Evolutionary conservation across 1,284 basidiomycete genomes (phyloP), one percentile per base, ranked within the genome.

Genomic region (Trichosporon sp.): DNA sequence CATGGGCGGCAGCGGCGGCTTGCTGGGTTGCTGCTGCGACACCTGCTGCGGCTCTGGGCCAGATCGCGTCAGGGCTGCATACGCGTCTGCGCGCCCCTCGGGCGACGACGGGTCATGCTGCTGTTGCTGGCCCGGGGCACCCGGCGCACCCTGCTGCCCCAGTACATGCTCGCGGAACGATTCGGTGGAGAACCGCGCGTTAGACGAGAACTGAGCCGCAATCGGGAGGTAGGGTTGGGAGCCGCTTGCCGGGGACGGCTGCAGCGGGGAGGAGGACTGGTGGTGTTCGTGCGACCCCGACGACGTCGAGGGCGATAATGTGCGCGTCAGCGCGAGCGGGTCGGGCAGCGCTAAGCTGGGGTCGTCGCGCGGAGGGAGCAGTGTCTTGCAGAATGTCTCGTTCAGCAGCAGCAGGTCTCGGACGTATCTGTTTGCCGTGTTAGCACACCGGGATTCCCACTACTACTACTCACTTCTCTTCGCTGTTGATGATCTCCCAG

Each of bases 401-500:
- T 93, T 95, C 86, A 97, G 90, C 83, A 91, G 93, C 76, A 90
- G 84, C 8, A 98, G 87, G 77, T 98, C 95, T 73, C 87, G 87
- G 31, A 98, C 93, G 80, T 98, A 98, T 87, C 95, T 95, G 79
- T n/a, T 3, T 27, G 18, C 15, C 21, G 8, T 18, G 66, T 66
- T 34, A 68, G 70, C 65, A n/a, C n/a, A n/a, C n/a, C 18, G 15
- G 13, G 7, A 12, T 44, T 12, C 18, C 13, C 7, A 8, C 65
- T 44, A 8, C 62, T 66, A 58, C 25, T 56, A 87, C 87, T 77
- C 77, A 94, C 92, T 95, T 88, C 81, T 98, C 95, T 83, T 98
- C 96, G 76, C 92, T 95, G 47, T 92, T 92, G 62, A 99, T 95
- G 75, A 99, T 98, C 85, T 99, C 96, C 87, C 95, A 98, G 35